Base-by-base conservation (phyloP, 2,329 filamentous ascomycete species). In the Paracamarosporium sp. region DNA sequence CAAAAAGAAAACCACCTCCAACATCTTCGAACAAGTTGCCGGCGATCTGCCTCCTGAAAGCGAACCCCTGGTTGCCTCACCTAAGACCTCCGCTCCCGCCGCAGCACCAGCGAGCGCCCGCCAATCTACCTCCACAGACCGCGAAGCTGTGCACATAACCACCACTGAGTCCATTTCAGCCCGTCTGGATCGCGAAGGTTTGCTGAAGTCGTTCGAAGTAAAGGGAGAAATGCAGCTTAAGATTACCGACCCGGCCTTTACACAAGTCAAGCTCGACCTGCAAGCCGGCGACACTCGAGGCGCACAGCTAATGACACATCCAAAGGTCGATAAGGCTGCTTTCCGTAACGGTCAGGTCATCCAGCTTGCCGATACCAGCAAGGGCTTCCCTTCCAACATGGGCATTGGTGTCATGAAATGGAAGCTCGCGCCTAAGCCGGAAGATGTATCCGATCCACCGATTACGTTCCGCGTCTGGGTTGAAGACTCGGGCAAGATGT, bases 391-490 rank as follows among this genome's bases (percentile, higher is more conserved):
- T 0, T 88, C 93, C 25, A 98, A 97, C 80, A 96, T 97, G 75
- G 88, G 91, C 15, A 94, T 98, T 56, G 93, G 91, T 55, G 93
- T 98, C 40, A 84, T 99, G 74, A 88, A 94, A 76, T 99, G 95
- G 95, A 91, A 93, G 71, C 90, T 92, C 22, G 88, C 89, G 15
- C 90, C 92, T 47, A 93, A 92, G 78, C 84, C 86, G 2, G 93
- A 96, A 65, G 92, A 96, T 67, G 79, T 90, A 33, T 88, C 88
- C 61, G 87, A 93, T 53, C 88, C 96, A 35, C 95, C 95, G 7
- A 95, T 99, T 71, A 95, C 91, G 35, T 98, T 99, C 77, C 97
- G 93, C 2, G 94, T 97, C 35, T 99, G 95, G 95, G 92, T 96
- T 59, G 97, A 97, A 79, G 93, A 93, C 78, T 90, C 91, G 46